phyloP scores from a whole-genome alignment of 805 yeast species.

The Yarrowia deformans region DNA sequence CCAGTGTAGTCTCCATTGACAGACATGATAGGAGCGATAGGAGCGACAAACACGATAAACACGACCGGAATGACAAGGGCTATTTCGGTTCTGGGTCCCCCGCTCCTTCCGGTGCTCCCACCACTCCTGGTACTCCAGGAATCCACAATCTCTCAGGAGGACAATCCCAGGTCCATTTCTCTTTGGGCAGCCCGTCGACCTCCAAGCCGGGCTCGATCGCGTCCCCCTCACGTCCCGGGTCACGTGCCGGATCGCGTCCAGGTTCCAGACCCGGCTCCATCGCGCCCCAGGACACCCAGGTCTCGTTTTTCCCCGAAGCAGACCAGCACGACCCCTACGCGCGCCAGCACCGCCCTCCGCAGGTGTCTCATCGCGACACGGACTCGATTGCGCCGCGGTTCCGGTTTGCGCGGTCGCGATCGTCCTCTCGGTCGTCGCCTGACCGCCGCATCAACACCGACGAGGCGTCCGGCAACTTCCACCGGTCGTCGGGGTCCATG shows the following conservation, averaged over 20 bases:
- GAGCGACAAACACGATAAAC: too few species aligned
- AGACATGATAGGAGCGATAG: too few species aligned
- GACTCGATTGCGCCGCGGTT: conserved; percentile 51
- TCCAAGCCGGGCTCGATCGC: neutral
- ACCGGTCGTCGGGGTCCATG: conserved; percentile 48
- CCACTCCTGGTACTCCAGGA: neutral
- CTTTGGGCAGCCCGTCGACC: neutral
- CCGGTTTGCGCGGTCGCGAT: conserved; percentile 44
- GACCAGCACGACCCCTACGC: conserved; percentile 49
- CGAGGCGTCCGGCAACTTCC: conserved; percentile 40
- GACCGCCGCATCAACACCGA: conserved; percentile 29
- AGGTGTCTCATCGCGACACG: conserved; percentile 41
- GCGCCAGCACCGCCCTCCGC: conserved; percentile 47
- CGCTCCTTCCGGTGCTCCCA: neutral
- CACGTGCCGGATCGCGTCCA: conserved; percentile 1
- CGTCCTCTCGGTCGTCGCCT: conserved; percentile 28
- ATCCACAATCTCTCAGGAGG: too few species aligned
- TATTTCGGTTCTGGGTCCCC: too few species aligned
- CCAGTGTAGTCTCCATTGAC: neutral
- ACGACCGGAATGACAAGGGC: too few species aligned
- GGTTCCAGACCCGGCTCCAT: conserved; percentile 17
- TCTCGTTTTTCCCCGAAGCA: conserved; percentile 22
- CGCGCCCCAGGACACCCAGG: neutral
- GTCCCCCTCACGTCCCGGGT: conserved; percentile 5
- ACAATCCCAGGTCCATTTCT: too few species aligned